Evolutionary conservation across 1,139 yeast species (phyloP), one percentile per base, ranked within the genome.

Genomic region (Sugiyamaella grinbergsii): DNA sequence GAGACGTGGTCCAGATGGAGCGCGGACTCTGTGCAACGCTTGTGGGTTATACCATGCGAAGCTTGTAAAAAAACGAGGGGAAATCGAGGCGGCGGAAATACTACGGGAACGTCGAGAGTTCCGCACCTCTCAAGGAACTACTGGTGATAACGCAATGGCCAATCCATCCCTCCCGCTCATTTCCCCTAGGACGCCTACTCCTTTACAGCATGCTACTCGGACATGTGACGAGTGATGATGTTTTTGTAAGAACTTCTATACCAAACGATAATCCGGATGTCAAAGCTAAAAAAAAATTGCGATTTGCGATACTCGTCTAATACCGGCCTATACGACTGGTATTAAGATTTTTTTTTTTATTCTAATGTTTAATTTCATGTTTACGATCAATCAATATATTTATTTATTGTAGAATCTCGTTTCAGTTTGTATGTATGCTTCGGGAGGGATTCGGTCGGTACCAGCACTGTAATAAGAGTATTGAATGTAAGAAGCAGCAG

Each of bases 1-100:
- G 96, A 75, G 96, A 58, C 76, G 90, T 51, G 96, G 96, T 0
- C 96, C 96, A 1, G 80, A 81, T 55, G 96, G 96, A 0, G 85
- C 85, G 11, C 74, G 94, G 47, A 86, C 95, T 0, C 72, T 89
- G 53, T 89, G 96, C 68, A 89, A 89, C 67, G 95, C 96, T 0
- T 89, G 96, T 70, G 96, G 96, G 0, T 73, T 89, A 46, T 86
- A 80, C 66, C 89, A 84, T 67, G 89, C 93, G 23, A 86, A 86
- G 64, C 71, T 85, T 50, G 79, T 81, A 45, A 83, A 83, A 65
- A 73, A 80, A 54, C 81, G 79, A 58, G 93, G 93, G 2, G 82
- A 83, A 31, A 79, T 73, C 1, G 73, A 75, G 47, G 91, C 93
- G 0, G 63, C 52, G 77, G 82, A 43, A 71, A 75, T 65, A 77